phyloP scores from a whole-genome alignment of 2,329 filamentous ascomycete genomes.

The Cladosporium sp. region DNA sequence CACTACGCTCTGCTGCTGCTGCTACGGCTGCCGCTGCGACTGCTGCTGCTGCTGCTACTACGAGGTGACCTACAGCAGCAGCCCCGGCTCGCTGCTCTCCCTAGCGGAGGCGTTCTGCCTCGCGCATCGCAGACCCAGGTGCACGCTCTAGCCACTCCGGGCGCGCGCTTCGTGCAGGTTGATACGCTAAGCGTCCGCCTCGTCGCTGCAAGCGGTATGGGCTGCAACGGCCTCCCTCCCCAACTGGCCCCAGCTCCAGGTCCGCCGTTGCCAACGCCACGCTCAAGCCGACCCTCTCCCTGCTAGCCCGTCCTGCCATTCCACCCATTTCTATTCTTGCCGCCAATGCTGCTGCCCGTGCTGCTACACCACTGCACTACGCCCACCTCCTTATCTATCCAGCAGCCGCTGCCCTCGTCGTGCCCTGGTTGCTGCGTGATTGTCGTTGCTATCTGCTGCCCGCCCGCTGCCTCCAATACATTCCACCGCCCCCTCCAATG shows the following conservation, averaged over 20 bases:
- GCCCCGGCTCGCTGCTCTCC: background rate
- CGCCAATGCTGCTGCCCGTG: background rate
- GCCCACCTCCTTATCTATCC: background rate
- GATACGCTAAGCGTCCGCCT: background rate
- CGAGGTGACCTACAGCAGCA: background rate
- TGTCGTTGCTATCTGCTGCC: too few species aligned
- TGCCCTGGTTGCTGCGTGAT: background rate
- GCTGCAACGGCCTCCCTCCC: background rate
- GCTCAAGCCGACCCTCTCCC: background rate
- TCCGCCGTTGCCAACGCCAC: background rate
- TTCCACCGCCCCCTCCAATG: background rate
- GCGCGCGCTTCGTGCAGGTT: too few species aligned
- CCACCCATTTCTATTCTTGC: background rate
- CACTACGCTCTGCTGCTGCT: background rate
- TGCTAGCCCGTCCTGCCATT: conserved; percentile 4
- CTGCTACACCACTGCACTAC: background rate
- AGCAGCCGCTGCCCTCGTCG: background rate
- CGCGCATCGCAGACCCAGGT: too few species aligned
- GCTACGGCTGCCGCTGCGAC: background rate
- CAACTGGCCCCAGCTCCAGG: background rate
- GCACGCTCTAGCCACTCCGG: too few species aligned
- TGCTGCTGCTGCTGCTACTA: background rate
- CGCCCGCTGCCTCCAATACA: background rate
- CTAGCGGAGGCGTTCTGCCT: background rate
- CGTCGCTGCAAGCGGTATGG: background rate